phyloP scores from a whole-genome alignment of 768 basidiomycete species.

The Russula virescens region DNA sequence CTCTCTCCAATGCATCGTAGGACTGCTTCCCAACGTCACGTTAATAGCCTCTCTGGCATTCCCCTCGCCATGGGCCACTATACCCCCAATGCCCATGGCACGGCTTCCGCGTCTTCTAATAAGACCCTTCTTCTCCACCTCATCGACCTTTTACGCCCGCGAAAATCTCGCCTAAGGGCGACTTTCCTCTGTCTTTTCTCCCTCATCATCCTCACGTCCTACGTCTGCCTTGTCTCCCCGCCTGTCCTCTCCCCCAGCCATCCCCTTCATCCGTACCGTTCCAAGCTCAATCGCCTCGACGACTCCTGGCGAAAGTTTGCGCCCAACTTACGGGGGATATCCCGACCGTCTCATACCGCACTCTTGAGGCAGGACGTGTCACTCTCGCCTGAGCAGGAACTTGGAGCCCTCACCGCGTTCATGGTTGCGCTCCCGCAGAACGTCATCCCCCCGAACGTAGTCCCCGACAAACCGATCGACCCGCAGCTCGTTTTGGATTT shows the following conservation, averaged over 20 bases:
- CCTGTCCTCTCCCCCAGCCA: conserved; percentile 6
- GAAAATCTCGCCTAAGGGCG: conserved; percentile 18
- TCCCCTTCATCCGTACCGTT: background rate
- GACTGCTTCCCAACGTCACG: conserved; percentile 16
- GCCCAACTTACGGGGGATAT: background rate
- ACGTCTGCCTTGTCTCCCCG: conserved; percentile 21
- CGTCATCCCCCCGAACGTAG: conserved; percentile 58
- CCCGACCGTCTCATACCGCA: conserved; percentile 19
- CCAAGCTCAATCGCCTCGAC: background rate
- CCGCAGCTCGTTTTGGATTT: conserved; percentile 80
- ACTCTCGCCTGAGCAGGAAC: conserved; percentile 54
- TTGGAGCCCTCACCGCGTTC: conserved; percentile 71
- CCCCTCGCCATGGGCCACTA: background rate
- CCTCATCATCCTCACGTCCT: conserved; percentile 15
- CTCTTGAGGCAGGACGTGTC: conserved; percentile 35
- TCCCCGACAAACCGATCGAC: conserved; percentile 62
- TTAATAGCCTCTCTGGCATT: background rate
- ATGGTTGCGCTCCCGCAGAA: conserved; percentile 70
- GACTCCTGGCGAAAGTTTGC: conserved; percentile 19
- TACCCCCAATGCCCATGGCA: background rate
- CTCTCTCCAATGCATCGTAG: conserved; percentile 20
- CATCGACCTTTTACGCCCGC: conserved; percentile 16
- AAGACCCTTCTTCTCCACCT: background rate
- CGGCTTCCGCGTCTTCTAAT: background rate
- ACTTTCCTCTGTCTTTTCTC: conserved; percentile 22